phyloP scores from a whole-genome alignment of 2,329 filamentous ascomycete species.

The Bertia moriformis region DNA sequence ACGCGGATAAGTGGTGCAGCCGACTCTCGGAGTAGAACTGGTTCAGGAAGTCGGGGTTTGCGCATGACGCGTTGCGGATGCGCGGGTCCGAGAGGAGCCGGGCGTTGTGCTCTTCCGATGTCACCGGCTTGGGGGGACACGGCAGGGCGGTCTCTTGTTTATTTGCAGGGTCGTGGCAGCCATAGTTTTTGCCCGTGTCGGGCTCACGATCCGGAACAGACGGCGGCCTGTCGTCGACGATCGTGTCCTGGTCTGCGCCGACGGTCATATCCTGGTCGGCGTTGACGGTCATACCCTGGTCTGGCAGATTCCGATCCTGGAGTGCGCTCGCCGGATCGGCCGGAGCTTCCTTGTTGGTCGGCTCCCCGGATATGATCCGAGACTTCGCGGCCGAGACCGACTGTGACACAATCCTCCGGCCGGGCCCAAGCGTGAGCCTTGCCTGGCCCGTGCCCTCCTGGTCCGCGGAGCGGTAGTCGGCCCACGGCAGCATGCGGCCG shows the following conservation, averaged over 20 bases:
- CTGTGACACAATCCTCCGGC: neutral
- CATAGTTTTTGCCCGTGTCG: no score
- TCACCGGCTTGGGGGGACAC: slow-evolving; percentile 43
- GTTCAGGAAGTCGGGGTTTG: slow-evolving; percentile 83
- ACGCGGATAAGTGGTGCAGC: slow-evolving; percentile 84
- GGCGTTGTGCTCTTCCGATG: slow-evolving; percentile 86
- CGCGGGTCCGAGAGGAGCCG: slow-evolving; percentile 70
- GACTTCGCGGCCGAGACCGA: neutral
- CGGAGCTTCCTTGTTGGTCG: neutral
- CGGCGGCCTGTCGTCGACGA: neutral
- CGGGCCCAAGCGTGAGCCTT: slow-evolving; percentile 43
- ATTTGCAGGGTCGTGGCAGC: neutral
- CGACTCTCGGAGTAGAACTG: slow-evolving; percentile 93
- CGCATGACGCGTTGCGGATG: slow-evolving; percentile 75
- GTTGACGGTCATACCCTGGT: neutral
- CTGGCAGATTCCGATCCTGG: neutral
- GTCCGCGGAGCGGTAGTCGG: slow-evolving; percentile 68
- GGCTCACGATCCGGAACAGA: neutral
- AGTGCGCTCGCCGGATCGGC: neutral
- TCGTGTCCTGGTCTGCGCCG: neutral
- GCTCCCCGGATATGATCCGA: neutral
- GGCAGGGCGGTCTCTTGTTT: no score
- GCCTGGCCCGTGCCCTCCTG: slow-evolving; percentile 76
- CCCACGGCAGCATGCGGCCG: slow-evolving; percentile 73
- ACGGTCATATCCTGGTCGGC: neutral